A percentile compares a stretch with the other conserved stretches of the same genome.
These are phyloP conservation scores for Thelonectria discophora DNA, from an alignment of 2,329 filamentous ascomycete species.

Conservation along the genomic window DNA sequence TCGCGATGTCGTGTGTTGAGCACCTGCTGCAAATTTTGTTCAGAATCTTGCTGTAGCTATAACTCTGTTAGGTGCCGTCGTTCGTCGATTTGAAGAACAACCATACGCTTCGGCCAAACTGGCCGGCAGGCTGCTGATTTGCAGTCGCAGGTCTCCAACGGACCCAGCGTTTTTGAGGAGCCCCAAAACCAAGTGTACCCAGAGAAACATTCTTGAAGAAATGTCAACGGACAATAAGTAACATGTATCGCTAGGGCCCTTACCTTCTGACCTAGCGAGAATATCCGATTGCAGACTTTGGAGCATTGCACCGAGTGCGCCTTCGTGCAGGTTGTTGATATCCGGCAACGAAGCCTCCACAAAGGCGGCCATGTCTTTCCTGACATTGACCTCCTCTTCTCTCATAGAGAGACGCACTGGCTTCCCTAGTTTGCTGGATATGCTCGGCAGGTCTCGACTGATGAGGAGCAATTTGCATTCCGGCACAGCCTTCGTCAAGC, in stretches of 20 bases:
- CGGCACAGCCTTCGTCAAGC: background rate
- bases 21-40: constrained; percentile 3
- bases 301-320: background rate
- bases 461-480: constrained; percentile 3
- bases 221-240: background rate
- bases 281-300: background rate
- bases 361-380: constrained; percentile 1
- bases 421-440: background rate
- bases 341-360: background rate
- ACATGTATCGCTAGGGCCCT: background rate
- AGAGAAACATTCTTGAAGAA: constrained; percentile 13
- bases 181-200: constrained; percentile 7
- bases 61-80: background rate
- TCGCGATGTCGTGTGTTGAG: background rate
- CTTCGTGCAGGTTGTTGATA: background rate
- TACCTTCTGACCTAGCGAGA: constrained; percentile 4
- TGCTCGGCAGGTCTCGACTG: constrained; percentile 2
- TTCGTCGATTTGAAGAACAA: background rate
- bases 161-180: background rate
- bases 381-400: background rate
- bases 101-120: constrained; percentile 9
- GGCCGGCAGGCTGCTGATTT: constrained; percentile 1
- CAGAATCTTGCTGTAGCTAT: background rate
- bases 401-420: background rate
- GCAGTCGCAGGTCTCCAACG: background rate